Percentiles rank a stretch among this genome's conserved stretches.
Conservation (phyloP, 1,284 basidiomycete genomes). For the Cryptococcus sp. region DNA sequence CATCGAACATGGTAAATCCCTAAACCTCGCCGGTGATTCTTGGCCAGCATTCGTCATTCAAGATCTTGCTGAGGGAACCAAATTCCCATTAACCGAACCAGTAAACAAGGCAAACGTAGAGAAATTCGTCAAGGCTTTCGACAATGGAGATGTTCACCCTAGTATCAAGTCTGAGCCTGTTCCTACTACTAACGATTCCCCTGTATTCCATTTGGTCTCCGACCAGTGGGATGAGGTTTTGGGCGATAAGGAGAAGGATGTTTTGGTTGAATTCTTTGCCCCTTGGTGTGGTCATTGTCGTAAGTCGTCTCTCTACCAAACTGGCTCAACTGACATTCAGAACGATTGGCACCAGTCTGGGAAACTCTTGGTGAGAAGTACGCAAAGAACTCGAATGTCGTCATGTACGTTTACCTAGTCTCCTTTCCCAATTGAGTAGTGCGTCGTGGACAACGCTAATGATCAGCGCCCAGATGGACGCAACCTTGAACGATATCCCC, state of each 20-base stretch:
- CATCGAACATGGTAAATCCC: slow-evolving; percentile 88
- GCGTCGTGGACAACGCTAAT: slow-evolving; percentile 1
- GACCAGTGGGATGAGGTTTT: slow-evolving; percentile 85
- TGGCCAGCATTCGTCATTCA: slow-evolving; percentile 97
- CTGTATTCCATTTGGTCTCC: slow-evolving; percentile 79
- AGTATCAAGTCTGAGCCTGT: slow-evolving; percentile 87
- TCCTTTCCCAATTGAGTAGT: slow-evolving; percentile 6
- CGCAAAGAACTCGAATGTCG: slow-evolving; percentile 69
- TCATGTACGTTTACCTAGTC: slow-evolving; percentile 60
- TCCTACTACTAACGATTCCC: slow-evolving; percentile 76
- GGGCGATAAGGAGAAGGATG: slow-evolving; percentile 83
- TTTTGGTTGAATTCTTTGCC: slow-evolving; percentile 96
- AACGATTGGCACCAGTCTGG: slow-evolving; percentile 85
- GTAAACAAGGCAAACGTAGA: slow-evolving; percentile 52
- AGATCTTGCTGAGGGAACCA: slow-evolving; percentile 74
- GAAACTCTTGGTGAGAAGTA: slow-evolving; percentile 86
- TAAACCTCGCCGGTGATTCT: slow-evolving; percentile 73
- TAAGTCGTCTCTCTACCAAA: slow-evolving; percentile 18
- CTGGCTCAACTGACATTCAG: slow-evolving; percentile 13
- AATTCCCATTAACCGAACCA: slow-evolving; percentile 73
- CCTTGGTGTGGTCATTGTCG: slow-evolving; percentile 67
- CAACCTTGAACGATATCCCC: slow-evolving; percentile 94
- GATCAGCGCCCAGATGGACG: slow-evolving; percentile 87
- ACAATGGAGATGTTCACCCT: slow-evolving; percentile 70
- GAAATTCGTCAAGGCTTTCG: slow-evolving; percentile 63